Evolutionary conservation across 2,329 filamentous ascomycete genomes (phyloP), one percentile per base, ranked within the genome.

Genomic region (Penicillium sp.): DNA sequence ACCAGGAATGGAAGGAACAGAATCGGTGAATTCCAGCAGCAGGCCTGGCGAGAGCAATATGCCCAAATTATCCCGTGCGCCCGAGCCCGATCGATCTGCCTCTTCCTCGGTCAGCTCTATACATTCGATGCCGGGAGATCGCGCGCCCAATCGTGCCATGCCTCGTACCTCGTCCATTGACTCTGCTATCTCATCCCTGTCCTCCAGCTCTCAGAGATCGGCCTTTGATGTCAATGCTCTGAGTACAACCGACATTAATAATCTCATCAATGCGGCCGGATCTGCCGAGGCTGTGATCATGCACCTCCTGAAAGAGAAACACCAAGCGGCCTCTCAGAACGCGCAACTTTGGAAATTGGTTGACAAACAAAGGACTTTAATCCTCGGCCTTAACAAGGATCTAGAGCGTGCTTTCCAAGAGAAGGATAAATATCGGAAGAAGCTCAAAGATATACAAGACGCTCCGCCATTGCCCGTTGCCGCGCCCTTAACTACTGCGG

Each of bases 301-400:
- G 65, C 91, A 94, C 68, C 79, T 99, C 49, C 78, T 97, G 62
- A 95, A 90, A 71, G 94, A 99, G 71, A 97, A 97, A 74, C 87
- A 93, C 61, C 89, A 91, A 48, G 89, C 92, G 53, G 85, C 90
- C 5, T 88, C 91, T 65, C 94, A 97, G 70, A 97, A 97, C 71
- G 82, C 87, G 19, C 93, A 99, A 72, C 78, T 99, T 68, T 99
- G 94, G 94, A 88, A 92, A 50, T 78, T 99, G 46, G 92, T 99
- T 49, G 93, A 97, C 73, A 97, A 99, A 78, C 94, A 99, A 75
- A 84, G 93, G 60, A 87, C 91, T 16, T 92, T 99, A 87, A 92
- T 99, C 53, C 76, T 96, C 21, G 93, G 92, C 8, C 81, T 99
- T 61, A 97, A 97, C 70, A 96, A 94, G 73, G 94, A 99, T 71